Base-by-base conservation (phyloP, 768 basidiomycete species). In the Erythrobasidium yunnanense region DNA sequence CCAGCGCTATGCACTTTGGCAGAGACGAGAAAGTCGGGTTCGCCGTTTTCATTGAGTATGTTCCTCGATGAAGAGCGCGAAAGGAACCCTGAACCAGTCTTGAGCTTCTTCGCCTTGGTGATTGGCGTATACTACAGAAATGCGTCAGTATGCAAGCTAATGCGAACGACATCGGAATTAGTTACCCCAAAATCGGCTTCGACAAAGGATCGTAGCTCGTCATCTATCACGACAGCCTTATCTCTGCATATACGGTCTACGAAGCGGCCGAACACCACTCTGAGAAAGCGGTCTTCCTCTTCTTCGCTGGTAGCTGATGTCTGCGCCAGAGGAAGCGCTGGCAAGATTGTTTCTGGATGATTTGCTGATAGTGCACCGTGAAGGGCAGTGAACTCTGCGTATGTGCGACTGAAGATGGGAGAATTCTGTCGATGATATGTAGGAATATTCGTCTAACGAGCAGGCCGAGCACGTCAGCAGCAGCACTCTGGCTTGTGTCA, bases 251-350 rank as follows among this genome's bases (percentile, higher is more conserved):
- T 84, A 63, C 95, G 80, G 11, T 88, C 85, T 58, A 95, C 82
- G 93, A 95, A 99, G 68, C 88, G 80, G 77, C 97, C 95, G 22
- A 97, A 80, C 82, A 92, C 90, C 67, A 92, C 87, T 75, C 87
- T 87, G 32, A 99, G 90, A 1, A 99, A 81, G 20, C 95, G 82
- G 75, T 97, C 95, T 76, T 99, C 95, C 77, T 97, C 95, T 77
- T 97, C 95, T 73, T 97, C 95, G 13, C 90, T 91, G 25, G 90
- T 87, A 1, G 95, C 95, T 13, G 92, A 96, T 0, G 92, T 96
- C 70, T 93, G 90, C 0, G 92, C 84, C n/a, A 97, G 81, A 0
- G 95, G 95, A 15, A 99, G 81, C 2, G 95, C 95, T 6, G 95
- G 90, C 17, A 96, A 81, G 71, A 99, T 95, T 27, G 92, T 93